A percentile compares a stretch with the other conserved stretches of the same genome.
Evolutionary conservation across 2,329 filamentous ascomycete species (phyloP).

Genomic region (Scedosporium dehoogii): DNA sequence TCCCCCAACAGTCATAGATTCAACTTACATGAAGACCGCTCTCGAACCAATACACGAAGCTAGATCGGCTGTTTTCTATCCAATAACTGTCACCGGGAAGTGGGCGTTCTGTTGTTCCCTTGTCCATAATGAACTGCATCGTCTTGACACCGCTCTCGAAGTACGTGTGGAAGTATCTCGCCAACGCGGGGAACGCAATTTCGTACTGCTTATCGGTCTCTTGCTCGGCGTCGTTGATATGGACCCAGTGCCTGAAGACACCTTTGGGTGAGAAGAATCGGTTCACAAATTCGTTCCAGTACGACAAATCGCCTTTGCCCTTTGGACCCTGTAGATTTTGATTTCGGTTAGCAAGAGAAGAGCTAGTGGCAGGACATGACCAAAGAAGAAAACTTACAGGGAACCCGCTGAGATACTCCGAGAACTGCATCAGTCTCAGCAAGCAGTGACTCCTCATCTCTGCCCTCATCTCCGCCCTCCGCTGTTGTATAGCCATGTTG

Average conservation of each 20-base stretch:
- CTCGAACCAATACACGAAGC: slow-evolving; percentile 81
- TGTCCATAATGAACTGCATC: slow-evolving; percentile 78
- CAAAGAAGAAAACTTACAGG: slow-evolving; percentile 28
- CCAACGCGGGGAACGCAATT: slow-evolving; percentile 69
- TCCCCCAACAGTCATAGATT: background rate
- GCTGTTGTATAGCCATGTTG: slow-evolving; percentile 33
- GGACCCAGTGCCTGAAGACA: slow-evolving; percentile 65
- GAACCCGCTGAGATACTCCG: slow-evolving; percentile 51
- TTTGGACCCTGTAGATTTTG: slow-evolving; percentile 35
- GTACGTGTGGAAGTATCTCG: slow-evolving; percentile 83
- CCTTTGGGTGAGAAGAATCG: slow-evolving; percentile 73
- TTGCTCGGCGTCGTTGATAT: slow-evolving; percentile 42
- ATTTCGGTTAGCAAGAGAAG: slow-evolving; percentile 7
- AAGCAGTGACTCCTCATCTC: slow-evolving; percentile 47
- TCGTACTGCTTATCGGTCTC: slow-evolving; percentile 73
- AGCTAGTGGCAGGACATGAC: background rate
- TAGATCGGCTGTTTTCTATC: slow-evolving; percentile 67
- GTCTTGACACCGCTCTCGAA: slow-evolving; percentile 79
- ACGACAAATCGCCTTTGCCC: slow-evolving; percentile 56
- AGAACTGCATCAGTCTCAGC: slow-evolving; percentile 51
- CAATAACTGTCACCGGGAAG: slow-evolving; percentile 57
- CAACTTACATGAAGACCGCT: slow-evolving; percentile 65
- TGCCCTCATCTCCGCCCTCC: slow-evolving; percentile 37
- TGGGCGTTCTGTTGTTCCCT: slow-evolving; percentile 42
- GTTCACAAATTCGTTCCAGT: slow-evolving; percentile 72